These are phyloP conservation scores for Trifolium dubium DNA, from an alignment of 306 rosid genomes.

Conservation along the genomic window DNA sequence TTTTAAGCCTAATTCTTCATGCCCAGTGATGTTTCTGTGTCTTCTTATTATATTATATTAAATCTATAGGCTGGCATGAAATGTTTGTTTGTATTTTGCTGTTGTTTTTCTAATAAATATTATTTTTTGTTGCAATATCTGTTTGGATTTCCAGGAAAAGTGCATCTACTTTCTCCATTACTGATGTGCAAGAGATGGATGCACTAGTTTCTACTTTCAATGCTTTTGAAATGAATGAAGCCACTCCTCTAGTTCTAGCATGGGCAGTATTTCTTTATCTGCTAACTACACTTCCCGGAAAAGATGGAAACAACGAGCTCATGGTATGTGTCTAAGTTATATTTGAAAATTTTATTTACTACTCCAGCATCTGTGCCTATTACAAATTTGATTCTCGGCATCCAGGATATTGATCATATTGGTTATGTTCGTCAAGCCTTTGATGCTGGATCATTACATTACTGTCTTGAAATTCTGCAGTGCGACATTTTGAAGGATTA, in stretches of 20 bases:
- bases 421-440: slow-evolving; percentile 92
- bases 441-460: slow-evolving; percentile 69
- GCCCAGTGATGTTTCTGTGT: not conserved
- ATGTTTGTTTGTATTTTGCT: slow-evolving; percentile 4
- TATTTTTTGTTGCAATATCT: slow-evolving; percentile 35
- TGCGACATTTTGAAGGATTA: slow-evolving; percentile 78
- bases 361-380: slow-evolving; percentile 16
- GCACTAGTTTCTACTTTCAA: slow-evolving; percentile 69
- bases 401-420: slow-evolving; percentile 91
- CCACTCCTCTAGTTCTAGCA: slow-evolving; percentile 79
- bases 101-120: slow-evolving; percentile 1
- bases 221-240: slow-evolving; percentile 75
- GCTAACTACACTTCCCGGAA: slow-evolving; percentile 79
- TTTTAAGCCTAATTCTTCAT: slow-evolving; percentile 33
- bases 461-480: slow-evolving; percentile 75
- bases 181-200: slow-evolving; percentile 88
- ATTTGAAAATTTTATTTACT: slow-evolving; percentile 37
- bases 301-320: slow-evolving; percentile 66
- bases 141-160: slow-evolving; percentile 60
- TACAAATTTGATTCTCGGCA: slow-evolving; percentile 37
- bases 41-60: slow-evolving; percentile 14
- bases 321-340: slow-evolving; percentile 56
- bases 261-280: slow-evolving; percentile 95
- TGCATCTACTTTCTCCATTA: slow-evolving; percentile 53
- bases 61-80: slow-evolving; percentile 1